Percentiles rank a stretch among this genome's conserved stretches.
Conservation (phyloP, 768 basidiomycete species). For the Tubosaeta sp. region DNA sequence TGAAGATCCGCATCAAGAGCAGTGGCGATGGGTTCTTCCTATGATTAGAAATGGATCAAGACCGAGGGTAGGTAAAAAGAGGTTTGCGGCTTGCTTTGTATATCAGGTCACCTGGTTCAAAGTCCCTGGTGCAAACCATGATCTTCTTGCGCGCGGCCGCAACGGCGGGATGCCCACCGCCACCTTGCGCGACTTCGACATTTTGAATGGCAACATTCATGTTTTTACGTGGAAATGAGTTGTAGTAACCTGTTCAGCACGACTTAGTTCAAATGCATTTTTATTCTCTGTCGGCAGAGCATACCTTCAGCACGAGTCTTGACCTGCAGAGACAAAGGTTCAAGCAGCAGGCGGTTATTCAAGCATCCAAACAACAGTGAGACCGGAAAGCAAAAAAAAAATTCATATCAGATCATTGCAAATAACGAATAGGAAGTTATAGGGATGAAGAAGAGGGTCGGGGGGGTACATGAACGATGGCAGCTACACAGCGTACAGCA, state of each 20-base stretch:
- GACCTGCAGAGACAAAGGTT: slow-evolving; percentile 42
- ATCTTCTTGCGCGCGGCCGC: slow-evolving; percentile 42
- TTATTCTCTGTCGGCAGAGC: slow-evolving; percentile 28
- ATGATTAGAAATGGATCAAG: slow-evolving; percentile 7
- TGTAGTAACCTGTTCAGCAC: slow-evolving; percentile 60
- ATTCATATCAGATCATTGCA: slow-evolving; percentile 58
- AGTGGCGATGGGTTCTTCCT: slow-evolving; percentile 75
- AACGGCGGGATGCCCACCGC: slow-evolving; percentile 9
- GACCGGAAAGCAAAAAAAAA: slow-evolving; percentile 30
- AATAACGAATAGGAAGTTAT: slow-evolving; percentile 21
- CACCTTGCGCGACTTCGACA: slow-evolving; percentile 22
- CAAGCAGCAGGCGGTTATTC: slow-evolving; percentile 5
- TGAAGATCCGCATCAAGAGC: slow-evolving; percentile 71
- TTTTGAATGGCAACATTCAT: slow-evolving; percentile 62
- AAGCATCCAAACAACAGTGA: slow-evolving; percentile 13
- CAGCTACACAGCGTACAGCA: slow-evolving; percentile 31
- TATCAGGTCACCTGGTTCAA: slow-evolving; percentile 67
- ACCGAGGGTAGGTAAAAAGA: background rate
- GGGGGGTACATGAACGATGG: slow-evolving; percentile 23
- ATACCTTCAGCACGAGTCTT: slow-evolving; percentile 72
- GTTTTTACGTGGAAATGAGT: slow-evolving; percentile 68
- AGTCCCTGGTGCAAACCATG: slow-evolving; percentile 62
- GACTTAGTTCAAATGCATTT: slow-evolving; percentile 13
- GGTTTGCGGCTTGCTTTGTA: slow-evolving; percentile 51
- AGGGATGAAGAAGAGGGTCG: slow-evolving; percentile 12